phyloP scores from a whole-genome alignment of 257 asterid genomes.

The Solanum chiquidenum region DNA sequence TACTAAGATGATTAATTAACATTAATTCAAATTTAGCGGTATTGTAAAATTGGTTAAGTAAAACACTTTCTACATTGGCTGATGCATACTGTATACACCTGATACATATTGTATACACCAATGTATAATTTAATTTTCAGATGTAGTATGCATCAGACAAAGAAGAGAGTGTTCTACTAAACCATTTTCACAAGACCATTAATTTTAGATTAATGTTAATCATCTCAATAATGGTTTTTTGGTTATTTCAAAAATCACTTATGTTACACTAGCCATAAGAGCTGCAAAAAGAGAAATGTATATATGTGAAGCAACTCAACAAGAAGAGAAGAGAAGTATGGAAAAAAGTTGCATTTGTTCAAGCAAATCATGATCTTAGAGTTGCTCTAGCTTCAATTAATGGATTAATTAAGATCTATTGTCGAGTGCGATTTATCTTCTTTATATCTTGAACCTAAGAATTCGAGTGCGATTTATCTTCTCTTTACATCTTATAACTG shows the following conservation, averaged over 20 bases:
- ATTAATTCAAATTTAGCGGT: conserved; percentile 13
- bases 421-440: too few species aligned
- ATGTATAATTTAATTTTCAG: too few species aligned
- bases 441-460: too few species aligned
- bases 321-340: neutral
- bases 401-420: neutral
- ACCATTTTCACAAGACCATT: conserved; percentile 14
- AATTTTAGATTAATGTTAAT: conserved; percentile 15
- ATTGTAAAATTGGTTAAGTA: conserved; percentile 6
- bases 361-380: conserved; percentile 67
- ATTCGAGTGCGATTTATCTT: too few species aligned
- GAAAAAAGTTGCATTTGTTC: conserved; percentile 17
- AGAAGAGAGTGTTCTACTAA: neutral
- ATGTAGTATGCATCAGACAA: too few species aligned
- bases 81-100: too few species aligned
- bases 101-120: too few species aligned
- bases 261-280: conserved; percentile 11
- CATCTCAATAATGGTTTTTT: conserved; percentile 13
- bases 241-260: conserved; percentile 11
- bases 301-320: conserved; percentile 10
- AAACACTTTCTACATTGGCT: conserved; percentile 11
- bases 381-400: conserved; percentile 45
- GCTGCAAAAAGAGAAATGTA: conserved; percentile 45
- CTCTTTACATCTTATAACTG: too few species aligned
- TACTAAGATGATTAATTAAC: conserved; percentile 13